Percentiles rank a stretch among this genome's conserved stretches.
phyloP scores from a whole-genome alignment of 306 rosid genomes.

The Abrus precatorius region DNA sequence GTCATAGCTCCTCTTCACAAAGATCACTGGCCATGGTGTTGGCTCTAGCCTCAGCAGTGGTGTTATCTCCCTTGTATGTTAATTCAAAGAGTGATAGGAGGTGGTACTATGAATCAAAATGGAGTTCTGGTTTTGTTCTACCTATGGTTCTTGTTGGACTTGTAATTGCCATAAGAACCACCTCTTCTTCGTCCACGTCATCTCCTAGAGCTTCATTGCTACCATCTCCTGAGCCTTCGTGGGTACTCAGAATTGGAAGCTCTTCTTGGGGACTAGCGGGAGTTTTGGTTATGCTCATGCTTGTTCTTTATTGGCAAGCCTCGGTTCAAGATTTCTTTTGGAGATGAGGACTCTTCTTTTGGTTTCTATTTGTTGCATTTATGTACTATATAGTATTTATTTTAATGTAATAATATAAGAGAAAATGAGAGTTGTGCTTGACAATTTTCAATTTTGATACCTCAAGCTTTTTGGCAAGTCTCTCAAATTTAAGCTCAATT shows the following conservation, averaged over 20 bases:
- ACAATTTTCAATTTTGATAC: neutral
- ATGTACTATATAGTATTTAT: neutral
- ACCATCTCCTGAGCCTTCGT: constrained; percentile 73
- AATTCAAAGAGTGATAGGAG: constrained; percentile 50
- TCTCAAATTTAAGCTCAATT: too few relatives aligned
- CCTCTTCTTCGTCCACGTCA: constrained; percentile 59
- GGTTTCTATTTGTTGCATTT: neutral
- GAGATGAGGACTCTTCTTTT: constrained; percentile 51
- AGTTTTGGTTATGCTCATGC: constrained; percentile 70
- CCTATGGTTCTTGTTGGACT: constrained; percentile 87
- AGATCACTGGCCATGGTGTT: constrained; percentile 80
- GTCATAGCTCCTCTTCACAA: constrained; percentile 62
- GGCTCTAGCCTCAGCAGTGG: constrained; percentile 73
- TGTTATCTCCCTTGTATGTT: constrained; percentile 70
- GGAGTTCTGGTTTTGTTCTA: constrained; percentile 79
- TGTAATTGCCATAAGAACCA: constrained; percentile 74
- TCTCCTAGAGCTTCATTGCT: constrained; percentile 51
- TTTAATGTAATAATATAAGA: constrained; percentile 41
- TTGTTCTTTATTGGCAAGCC: constrained; percentile 78
- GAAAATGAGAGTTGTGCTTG: neutral
- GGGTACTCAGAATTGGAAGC: constrained; percentile 83
- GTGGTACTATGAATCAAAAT: constrained; percentile 64
- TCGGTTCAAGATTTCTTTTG: constrained; percentile 75
- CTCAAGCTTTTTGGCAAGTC: too few relatives aligned
- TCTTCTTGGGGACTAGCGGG: constrained; percentile 84